Base-by-base conservation (phyloP, 768 basidiomycete species). In the Mycena metata region DNA sequence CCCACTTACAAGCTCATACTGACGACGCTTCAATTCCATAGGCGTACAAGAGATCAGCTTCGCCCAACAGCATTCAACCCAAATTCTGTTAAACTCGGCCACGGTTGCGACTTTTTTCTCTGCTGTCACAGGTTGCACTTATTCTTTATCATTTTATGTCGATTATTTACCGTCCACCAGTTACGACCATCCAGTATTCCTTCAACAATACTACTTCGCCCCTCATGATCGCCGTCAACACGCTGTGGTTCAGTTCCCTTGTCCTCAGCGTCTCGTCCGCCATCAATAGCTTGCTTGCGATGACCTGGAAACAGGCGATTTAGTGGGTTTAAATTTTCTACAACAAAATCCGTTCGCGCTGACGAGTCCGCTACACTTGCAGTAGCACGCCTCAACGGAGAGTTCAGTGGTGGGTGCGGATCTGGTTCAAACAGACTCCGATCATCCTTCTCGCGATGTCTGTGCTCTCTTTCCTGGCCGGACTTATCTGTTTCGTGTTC, bases 221-320 rank as follows among this genome's bases (percentile, higher is more conserved):
- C 6, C 66, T 67, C 23, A 1, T 49, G 45, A 51, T 62, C n/a
- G 26, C 66, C 5, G 60, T 67, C 52, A 67, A 62, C 30, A 61
- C 66, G 13, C 30, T 61, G 15, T 67, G 66, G 66, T 57, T 67
- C 39, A 61, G 60, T 10, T 67, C 66, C 24, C 54, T 67, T 6
- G 60, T 67, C 7, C 66, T 67, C 21, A 67, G 66, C 30, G 66
- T 67, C 26, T 56, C 66, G 17, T 61, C 60, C 35, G 66, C 66
- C 39, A 62, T 67, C 36, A 67, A 67, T 41, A 67, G 66, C 46
- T 24, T 67, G 52, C 66, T 67, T 17, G 59, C 66, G 21, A 67
- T 67, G 66, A 67, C 66, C 11, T 67, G 66, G 66, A 55, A 59
- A 35, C 66, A 67, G 23, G 66, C 66, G 21, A 67, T 67, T 50